Percentiles rank a stretch among this genome's conserved stretches.
Evolutionary conservation across 176 grass and related monocot species (phyloP).

Genomic region (Oryza glumipatula): DNA sequence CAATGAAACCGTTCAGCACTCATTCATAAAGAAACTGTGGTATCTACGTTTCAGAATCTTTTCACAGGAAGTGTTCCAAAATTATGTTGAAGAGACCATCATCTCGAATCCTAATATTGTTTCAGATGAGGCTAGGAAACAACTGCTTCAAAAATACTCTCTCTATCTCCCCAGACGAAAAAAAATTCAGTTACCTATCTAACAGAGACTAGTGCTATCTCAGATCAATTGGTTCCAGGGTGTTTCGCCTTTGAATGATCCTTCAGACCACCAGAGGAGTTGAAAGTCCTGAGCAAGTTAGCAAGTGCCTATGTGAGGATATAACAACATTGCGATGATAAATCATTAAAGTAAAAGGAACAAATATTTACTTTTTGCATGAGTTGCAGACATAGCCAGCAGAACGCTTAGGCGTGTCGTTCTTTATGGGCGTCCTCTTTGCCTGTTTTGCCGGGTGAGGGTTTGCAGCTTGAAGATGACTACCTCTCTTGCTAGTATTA

Average conservation of each 20-base stretch:
- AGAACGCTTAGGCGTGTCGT: conserved; percentile 53
- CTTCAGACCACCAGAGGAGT: no score
- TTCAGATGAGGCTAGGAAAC: background rate
- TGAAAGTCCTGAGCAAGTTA: no score
- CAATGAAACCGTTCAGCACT: background rate
- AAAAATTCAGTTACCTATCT: no score
- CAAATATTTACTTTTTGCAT: conserved; percentile 59
- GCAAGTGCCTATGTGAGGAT: no score
- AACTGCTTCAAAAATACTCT: background rate
- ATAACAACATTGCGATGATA: background rate
- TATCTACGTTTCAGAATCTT: background rate
- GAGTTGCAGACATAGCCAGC: conserved; percentile 60
- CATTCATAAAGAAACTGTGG: background rate
- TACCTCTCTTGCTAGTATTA: conserved; percentile 50
- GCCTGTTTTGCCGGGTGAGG: conserved; percentile 62
- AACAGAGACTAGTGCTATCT: no score
- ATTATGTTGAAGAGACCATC: background rate
- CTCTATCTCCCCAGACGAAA: no score
- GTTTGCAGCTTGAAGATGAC: conserved; percentile 50
- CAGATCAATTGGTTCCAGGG: no score
- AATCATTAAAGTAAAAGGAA: background rate
- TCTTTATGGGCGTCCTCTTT: conserved; percentile 45
- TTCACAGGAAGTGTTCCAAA: background rate
- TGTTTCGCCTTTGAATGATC: no score
- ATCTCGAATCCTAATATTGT: background rate